A percentile compares a stretch with the other conserved stretches of the same genome.
These are phyloP conservation scores for Candida sonorensis DNA, from an alignment of 805 yeast genomes.

Conservation along the genomic window DNA sequence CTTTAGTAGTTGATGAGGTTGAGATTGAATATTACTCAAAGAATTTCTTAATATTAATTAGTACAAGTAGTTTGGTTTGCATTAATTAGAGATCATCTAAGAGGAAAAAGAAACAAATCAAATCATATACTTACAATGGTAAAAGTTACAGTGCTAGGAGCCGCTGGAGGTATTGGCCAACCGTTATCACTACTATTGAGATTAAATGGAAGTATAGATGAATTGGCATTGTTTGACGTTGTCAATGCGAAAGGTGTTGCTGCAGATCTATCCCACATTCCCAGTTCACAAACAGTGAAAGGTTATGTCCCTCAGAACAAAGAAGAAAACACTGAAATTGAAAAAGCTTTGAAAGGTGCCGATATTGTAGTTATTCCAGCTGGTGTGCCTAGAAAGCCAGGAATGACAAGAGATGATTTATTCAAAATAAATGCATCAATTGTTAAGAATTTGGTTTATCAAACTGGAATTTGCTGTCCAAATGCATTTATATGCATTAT, in stretches of 20 bases:
- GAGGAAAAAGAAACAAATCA: too few species aligned
- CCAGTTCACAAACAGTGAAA: constrained; percentile 16
- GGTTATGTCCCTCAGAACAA: constrained; percentile 21
- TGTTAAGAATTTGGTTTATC: constrained; percentile 43
- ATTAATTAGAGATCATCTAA: too few species aligned
- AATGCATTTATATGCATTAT: constrained; percentile 48
- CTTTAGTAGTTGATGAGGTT: too few species aligned
- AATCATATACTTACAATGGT: too few species aligned
- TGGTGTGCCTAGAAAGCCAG: constrained; percentile 59
- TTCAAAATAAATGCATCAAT: constrained; percentile 53
- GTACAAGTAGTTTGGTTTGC: too few species aligned
- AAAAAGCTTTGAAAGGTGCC: constrained; percentile 37
- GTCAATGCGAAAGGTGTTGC: constrained; percentile 83
- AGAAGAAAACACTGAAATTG: constrained; percentile 29
- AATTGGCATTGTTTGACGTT: constrained; percentile 77
- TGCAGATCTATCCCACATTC: constrained; percentile 78
- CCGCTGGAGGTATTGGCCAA: constrained; percentile 94
- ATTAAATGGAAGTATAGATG: constrained; percentile 53
- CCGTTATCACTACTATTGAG: constrained; percentile 79
- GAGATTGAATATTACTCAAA: too few species aligned
- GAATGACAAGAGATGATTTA: constrained; percentile 59
- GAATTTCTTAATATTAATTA: too few species aligned
- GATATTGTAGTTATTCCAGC: constrained; percentile 52
- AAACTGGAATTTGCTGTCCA: constrained; percentile 42
- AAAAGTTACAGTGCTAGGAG: constrained; percentile 82